Evolutionary conservation across 352 stramenopile genomes (phyloP), one percentile per base, ranked within the genome.

Genomic region (Pythium scleroteichum): DNA sequence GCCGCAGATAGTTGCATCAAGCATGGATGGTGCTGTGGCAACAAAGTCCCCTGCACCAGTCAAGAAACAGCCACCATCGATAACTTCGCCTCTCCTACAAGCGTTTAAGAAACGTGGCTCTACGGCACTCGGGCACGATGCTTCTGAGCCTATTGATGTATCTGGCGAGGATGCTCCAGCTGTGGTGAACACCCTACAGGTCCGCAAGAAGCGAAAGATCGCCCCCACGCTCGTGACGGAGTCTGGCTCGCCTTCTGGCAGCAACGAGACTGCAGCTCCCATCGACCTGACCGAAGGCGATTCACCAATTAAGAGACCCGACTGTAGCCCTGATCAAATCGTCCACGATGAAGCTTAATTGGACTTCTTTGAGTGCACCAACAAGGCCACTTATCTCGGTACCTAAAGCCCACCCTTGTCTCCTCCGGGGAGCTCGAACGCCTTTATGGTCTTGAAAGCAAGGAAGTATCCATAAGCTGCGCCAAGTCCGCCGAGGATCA

Each of bases 381-480:
- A 5, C 29, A 35, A 35, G 29, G 29, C n/a, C 5, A 35, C 29
- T 35, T 35, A 5, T 35, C 5, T 6, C 22, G 3, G 20, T 19
- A 24, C 27, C 83, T 64, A 92, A 32, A 88, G 59, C 22, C 69
- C 29, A 16, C 69, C 68, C 56, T 88, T 90, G 40, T 80, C 70
- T 46, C 78, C 72, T 48, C 77, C 80, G 20, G 86, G 86, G 23
- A 95, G 69, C 60, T 95, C 86, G 49, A 95, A 95, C 23, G 82
- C 83, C 69, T 95, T 95, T 68, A 93, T 92, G 55, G 86, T 90
- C 78, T 90, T 92, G 73, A 92, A 93, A 38, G 81, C 59, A 29
- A 95, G 74, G 53, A 95, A 93, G 69, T 93, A 93, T 57, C 86
- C 83, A 66, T 95, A 95, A 10, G 76, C 79, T 14, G 64, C 72